These are phyloP conservation scores for Wickerhamomyces rabaulensis DNA, from an alignment of 805 yeast genomes.

Conservation along the genomic window DNA sequence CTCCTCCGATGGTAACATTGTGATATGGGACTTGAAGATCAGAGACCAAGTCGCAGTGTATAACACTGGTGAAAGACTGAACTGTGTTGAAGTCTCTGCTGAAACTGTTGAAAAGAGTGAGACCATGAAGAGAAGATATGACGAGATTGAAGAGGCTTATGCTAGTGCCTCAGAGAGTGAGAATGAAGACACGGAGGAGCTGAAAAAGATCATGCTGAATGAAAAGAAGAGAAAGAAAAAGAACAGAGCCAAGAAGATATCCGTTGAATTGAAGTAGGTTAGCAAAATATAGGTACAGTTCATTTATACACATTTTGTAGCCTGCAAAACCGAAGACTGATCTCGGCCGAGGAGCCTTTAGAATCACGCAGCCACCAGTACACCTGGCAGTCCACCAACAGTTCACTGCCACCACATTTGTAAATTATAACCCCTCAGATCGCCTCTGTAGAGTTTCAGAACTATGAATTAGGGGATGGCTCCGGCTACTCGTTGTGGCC, in stretches of 20 bases:
- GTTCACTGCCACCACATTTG: too few species aligned
- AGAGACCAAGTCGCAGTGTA: conserved; percentile 86
- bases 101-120: conserved; percentile 73
- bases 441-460: too few species aligned
- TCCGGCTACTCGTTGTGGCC: too few species aligned
- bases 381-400: too few species aligned
- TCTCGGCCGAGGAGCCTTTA: too few species aligned
- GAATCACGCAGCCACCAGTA: too few species aligned
- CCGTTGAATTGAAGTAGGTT: conserved; percentile 45
- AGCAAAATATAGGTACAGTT: too few species aligned
- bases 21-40: conserved; percentile 72
- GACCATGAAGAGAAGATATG: conserved; percentile 58
- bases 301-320: too few species aligned
- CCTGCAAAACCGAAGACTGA: too few species aligned
- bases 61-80: conserved; percentile 85
- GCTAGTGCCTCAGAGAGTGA: conserved; percentile 62
- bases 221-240: conserved; percentile 31
- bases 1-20: conserved; percentile 90
- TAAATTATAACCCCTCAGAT: too few species aligned
- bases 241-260: conserved; percentile 40
- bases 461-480: too few species aligned
- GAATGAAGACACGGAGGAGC: conserved; percentile 68
- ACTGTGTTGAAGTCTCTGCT: conserved; percentile 72
- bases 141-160: conserved; percentile 28
- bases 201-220: conserved; percentile 47